phyloP scores from a whole-genome alignment of 352 stramenopile genomes.

The Phytophthora hybrid region DNA sequence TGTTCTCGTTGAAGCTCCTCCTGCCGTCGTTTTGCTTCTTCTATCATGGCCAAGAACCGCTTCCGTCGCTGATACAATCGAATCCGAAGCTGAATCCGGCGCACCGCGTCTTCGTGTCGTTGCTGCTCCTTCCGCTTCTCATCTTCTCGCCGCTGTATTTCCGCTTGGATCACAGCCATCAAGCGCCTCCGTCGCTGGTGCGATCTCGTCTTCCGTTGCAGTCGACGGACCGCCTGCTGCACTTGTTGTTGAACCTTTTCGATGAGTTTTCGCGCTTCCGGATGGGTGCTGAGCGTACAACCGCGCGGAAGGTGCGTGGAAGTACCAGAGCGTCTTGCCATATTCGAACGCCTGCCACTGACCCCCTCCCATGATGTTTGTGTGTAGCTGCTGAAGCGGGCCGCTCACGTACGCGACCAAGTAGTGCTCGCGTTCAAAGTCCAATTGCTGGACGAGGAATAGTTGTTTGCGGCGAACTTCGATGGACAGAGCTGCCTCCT shows the following conservation, averaged over 20 bases:
- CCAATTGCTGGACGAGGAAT: conserved; percentile 68
- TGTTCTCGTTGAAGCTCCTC: conserved; percentile 26
- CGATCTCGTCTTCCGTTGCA: conserved; percentile 46
- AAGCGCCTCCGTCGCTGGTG: conserved; percentile 26
- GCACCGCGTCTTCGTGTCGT: conserved; percentile 13
- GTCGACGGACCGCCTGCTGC: conserved; percentile 43
- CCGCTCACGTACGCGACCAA: conserved; percentile 52
- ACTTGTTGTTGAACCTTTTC: conserved; percentile 48
- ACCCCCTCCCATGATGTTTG: conserved; percentile 53
- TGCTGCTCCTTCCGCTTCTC: conserved; percentile 22
- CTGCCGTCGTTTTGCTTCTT: conserved; percentile 16
- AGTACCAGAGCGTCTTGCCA: conserved; percentile 69
- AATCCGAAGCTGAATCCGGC: conserved; percentile 23
- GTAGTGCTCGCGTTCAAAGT: conserved; percentile 65
- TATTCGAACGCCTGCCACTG: conserved; percentile 78
- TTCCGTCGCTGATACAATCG: conserved; percentile 20
- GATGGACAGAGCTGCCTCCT: conserved; percentile 42
- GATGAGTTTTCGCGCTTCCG: conserved; percentile 54
- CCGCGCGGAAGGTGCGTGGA: conserved; percentile 42
- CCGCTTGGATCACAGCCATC: conserved; percentile 17
- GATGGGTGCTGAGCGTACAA: conserved; percentile 66
- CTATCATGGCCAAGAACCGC: conserved; percentile 10
- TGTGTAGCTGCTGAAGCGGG: conserved; percentile 54
- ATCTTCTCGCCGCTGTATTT: conserved; percentile 13
- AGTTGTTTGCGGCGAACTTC: conserved; percentile 61